Conservation (phyloP, 768 basidiomycete genomes). For the Psilocybe cubensis region DNA sequence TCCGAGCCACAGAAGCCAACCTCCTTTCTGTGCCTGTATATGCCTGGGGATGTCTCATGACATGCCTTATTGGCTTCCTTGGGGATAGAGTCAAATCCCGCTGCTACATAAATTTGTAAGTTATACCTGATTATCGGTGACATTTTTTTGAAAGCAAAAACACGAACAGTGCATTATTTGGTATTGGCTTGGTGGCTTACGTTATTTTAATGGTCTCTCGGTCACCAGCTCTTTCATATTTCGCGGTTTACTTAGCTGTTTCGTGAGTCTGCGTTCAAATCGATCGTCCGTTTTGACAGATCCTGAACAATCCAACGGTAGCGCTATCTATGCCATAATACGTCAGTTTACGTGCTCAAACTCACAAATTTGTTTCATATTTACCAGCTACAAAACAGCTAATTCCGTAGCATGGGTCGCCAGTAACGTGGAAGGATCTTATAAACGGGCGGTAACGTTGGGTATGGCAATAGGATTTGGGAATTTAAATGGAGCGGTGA, state of each 20-base stretch:
- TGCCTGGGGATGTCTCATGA: slow-evolving; percentile 71
- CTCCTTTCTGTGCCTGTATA: slow-evolving; percentile 80
- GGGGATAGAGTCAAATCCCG: slow-evolving; percentile 65
- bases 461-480: slow-evolving; percentile 74
- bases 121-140: background rate
- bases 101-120: slow-evolving; percentile 65
- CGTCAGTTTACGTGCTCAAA: slow-evolving; percentile 36
- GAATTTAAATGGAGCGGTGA: slow-evolving; percentile 71
- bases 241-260: slow-evolving; percentile 71
- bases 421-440: slow-evolving; percentile 73
- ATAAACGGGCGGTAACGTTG: slow-evolving; percentile 71
- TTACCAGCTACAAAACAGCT: slow-evolving; percentile 8
- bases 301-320: slow-evolving; percentile 17
- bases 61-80: slow-evolving; percentile 60
- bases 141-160: background rate
- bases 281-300: background rate
- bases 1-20: slow-evolving; percentile 67
- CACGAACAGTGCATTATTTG: slow-evolving; percentile 24
- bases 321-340: slow-evolving; percentile 55
- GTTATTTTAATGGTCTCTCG: slow-evolving; percentile 66
- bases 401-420: slow-evolving; percentile 62
- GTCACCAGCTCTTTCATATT: slow-evolving; percentile 68
- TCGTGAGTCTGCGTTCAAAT: slow-evolving; percentile 49
- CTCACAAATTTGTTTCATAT: background rate
- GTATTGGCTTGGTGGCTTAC: slow-evolving; percentile 56